Evolutionary conservation across 2,329 filamentous ascomycete genomes (phyloP), one percentile per base, ranked within the genome.

Genomic region (Monosporascus sp.): DNA sequence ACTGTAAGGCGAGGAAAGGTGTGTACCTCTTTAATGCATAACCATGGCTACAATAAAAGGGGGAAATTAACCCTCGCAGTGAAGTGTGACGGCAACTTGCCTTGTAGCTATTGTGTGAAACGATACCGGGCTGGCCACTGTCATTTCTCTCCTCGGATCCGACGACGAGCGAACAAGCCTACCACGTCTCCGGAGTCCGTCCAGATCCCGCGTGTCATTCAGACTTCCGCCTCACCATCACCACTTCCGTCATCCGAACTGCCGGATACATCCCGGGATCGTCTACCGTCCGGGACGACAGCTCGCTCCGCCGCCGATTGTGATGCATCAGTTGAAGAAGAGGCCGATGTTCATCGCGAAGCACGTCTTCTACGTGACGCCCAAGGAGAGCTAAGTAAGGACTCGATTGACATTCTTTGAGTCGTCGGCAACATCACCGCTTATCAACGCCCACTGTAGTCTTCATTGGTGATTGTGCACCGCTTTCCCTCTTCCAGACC

Each of bases 401-500:
- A 48, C 51, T 19, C n/a, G 9, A 14, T 34, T 34, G 9, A 11
- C 4, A 14, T 34, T 34, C 31, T 34, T 14, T 4, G 31, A 34
- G 31, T 34, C 31, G 31, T 34, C 31, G 1, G 31, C 31, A 43
- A 14, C 19, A 38, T 16, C 17, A 47, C 8, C 24, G 22, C n/a
- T 56, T 22, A 34, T 40, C 9, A 37, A 14, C 16, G 6, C 22
- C 20, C 24, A 17, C 38, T 17, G 11, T 37, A 66, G 65, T 80
- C 31, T 82, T 82, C 61, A 78, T 82, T 24, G 79, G 79, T 5
- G 79, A 82, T 61, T 82, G 79, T 57, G 79, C 79, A 5, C 79
- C 79, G 1, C 65, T 82, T 20, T 82, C 79, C 0, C 77, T 82
- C 56, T 82, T 82, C 58, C 78, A 81, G 57, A 80, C 77, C 0